Conservation (phyloP, 352 stramenopile genomes). For the Globisporangium heterothallicum region DNA sequence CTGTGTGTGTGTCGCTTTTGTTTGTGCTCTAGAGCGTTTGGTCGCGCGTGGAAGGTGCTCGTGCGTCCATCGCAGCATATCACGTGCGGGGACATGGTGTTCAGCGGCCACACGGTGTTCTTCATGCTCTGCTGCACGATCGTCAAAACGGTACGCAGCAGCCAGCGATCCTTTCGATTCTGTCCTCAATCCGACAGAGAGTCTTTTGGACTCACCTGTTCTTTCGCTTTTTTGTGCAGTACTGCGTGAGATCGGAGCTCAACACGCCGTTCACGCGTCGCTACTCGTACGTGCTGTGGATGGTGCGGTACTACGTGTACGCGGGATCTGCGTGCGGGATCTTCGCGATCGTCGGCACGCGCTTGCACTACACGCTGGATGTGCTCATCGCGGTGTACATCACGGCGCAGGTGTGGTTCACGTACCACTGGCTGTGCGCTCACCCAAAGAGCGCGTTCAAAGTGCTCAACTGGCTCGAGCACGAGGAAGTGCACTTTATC, state of each 20-base stretch:
- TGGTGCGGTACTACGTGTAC: slow-evolving; percentile 80
- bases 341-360: slow-evolving; percentile 84
- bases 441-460: slow-evolving; percentile 56
- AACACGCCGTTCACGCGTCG: slow-evolving; percentile 83
- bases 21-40: slow-evolving; percentile 57
- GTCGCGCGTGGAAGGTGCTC: slow-evolving; percentile 78
- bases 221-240: slow-evolving; percentile 29
- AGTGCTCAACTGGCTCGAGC: slow-evolving; percentile 77
- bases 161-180: too few species aligned
- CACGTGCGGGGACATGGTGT: slow-evolving; percentile 87
- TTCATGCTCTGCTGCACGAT: slow-evolving; percentile 81
- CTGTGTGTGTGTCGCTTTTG: neutral
- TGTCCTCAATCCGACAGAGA: too few species aligned
- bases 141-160: slow-evolving; percentile 65
- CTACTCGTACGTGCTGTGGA: slow-evolving; percentile 66
- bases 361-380: slow-evolving; percentile 84
- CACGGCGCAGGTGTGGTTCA: slow-evolving; percentile 78
- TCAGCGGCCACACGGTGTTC: slow-evolving; percentile 84
- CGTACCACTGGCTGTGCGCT: slow-evolving; percentile 77
- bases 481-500: slow-evolving; percentile 76
- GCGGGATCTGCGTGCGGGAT: slow-evolving; percentile 48
- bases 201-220: too few species aligned
- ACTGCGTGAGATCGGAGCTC: slow-evolving; percentile 70
- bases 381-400: slow-evolving; percentile 87
- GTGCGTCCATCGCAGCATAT: slow-evolving; percentile 81